Evolutionary conservation across 2,329 filamentous ascomycete species (phyloP).

Genomic region (Calycina herbarum): DNA sequence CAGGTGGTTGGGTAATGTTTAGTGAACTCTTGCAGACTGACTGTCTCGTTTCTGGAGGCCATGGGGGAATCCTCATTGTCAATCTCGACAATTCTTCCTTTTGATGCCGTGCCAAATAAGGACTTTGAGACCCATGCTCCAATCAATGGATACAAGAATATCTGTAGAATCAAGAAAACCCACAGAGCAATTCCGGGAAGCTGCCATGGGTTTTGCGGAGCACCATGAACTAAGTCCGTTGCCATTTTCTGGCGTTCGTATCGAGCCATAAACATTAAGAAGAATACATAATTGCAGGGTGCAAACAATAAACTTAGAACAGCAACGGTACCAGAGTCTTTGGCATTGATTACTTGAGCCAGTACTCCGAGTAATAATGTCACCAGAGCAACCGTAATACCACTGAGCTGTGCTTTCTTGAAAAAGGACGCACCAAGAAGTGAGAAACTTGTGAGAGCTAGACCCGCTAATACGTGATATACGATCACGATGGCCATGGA

Average conservation of each 20-base stretch:
- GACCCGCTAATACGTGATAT: conserved; percentile 73
- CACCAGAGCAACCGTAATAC: conserved; percentile 73
- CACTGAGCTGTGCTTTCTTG: conserved; percentile 82
- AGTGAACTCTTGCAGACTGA: conserved; percentile 70
- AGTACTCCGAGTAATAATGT: conserved; percentile 77
- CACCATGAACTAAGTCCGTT: conserved; percentile 60
- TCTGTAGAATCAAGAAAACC: conserved; percentile 76
- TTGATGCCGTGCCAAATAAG: conserved; percentile 73
- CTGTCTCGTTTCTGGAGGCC: conserved; percentile 46
- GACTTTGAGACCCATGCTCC: conserved; percentile 72
- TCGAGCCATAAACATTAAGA: conserved; percentile 72
- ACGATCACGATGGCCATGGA: conserved; percentile 66
- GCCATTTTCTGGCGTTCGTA: conserved; percentile 65
- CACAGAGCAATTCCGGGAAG: conserved; percentile 75
- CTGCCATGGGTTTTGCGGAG: conserved; percentile 66
- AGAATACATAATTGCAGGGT: conserved; percentile 85
- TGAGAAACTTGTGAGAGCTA: conserved; percentile 77
- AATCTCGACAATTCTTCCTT: conserved; percentile 55
- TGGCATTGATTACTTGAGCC: conserved; percentile 68
- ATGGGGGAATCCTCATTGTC: conserved; percentile 22
- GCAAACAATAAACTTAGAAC: conserved; percentile 77
- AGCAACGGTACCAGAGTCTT: conserved; percentile 61
- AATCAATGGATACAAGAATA: conserved; percentile 72
- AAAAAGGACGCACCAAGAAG: conserved; percentile 83
- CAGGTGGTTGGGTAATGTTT: conserved; percentile 74